Conservation (phyloP, 331 rosid genomes). For the Acacia pycnantha region DNA sequence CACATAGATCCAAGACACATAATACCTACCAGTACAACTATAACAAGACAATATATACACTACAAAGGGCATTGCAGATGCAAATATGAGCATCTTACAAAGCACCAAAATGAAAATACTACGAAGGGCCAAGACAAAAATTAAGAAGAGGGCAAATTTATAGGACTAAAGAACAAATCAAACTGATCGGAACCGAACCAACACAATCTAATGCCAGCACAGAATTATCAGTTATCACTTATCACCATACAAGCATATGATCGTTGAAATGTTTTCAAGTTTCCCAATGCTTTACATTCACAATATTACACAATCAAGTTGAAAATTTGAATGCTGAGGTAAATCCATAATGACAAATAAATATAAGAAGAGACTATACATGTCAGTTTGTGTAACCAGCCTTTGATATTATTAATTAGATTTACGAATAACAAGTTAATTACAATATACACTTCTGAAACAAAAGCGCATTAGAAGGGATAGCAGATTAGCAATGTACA, state of each 20-base stretch:
- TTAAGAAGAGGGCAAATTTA: too few species aligned
- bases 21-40: not conserved
- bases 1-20: not conserved
- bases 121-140: not conserved
- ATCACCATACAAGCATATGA: not conserved
- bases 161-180: too few species aligned
- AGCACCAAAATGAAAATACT: not conserved
- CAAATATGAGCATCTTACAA: not conserved
- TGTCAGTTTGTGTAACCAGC: not conserved
- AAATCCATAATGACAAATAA: not conserved
- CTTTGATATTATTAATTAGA: conserved; percentile 12
- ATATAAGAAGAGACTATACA: not conserved
- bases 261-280: not conserved
- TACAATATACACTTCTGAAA: conserved; percentile 21
- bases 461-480: conserved; percentile 13
- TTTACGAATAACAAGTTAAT: not conserved
- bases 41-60: not conserved
- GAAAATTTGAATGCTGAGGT: conserved; percentile 17
- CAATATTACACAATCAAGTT: not conserved
- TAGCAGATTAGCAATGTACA: conserved; percentile 15
- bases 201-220: not conserved
- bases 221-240: not conserved
- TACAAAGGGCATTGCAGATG: not conserved
- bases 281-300: conserved; percentile 24
- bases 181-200: not conserved